Conservation (phyloP, 2,329 filamentous ascomycete genomes). For the Claviceps sp. region DNA sequence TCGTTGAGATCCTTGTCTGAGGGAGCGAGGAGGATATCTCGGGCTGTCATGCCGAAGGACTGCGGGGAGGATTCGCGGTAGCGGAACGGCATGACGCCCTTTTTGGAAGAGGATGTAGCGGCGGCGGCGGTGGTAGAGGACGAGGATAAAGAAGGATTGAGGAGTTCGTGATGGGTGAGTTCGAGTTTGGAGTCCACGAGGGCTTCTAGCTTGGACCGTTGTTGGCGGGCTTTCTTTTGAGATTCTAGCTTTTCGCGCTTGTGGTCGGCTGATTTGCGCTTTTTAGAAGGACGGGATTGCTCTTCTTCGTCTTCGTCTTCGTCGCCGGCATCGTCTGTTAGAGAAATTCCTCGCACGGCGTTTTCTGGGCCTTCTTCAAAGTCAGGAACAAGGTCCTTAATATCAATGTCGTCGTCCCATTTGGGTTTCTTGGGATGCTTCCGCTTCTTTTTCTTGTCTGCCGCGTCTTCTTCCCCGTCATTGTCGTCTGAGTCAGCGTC, state of each 20-base stretch:
- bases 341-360: slow-evolving; percentile 34
- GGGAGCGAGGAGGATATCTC: slow-evolving; percentile 81
- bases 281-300: slow-evolving; percentile 36
- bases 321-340: slow-evolving; percentile 32
- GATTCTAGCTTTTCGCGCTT: slow-evolving; percentile 44
- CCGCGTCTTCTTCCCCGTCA: slow-evolving; percentile 11
- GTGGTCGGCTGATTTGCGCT: slow-evolving; percentile 45
- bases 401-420: slow-evolving; percentile 97
- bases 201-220: slow-evolving; percentile 72
- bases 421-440: slow-evolving; percentile 44
- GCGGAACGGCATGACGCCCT: slow-evolving; percentile 44
- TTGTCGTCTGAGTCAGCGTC: slow-evolving; percentile 47
- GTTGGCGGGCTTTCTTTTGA: slow-evolving; percentile 63
- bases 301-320: slow-evolving; percentile 24
- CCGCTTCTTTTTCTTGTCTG: slow-evolving; percentile 37
- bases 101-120: slow-evolving; percentile 23
- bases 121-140: slow-evolving; percentile 9
- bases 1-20: slow-evolving; percentile 77
- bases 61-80: slow-evolving; percentile 91
- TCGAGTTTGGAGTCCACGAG: slow-evolving; percentile 73
- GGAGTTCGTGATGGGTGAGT: slow-evolving; percentile 51
- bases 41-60: slow-evolving; percentile 75
- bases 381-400: slow-evolving; percentile 79
- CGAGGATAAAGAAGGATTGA: slow-evolving; percentile 16
- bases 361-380: slow-evolving; percentile 52